Conservation (phyloP, 192 early-diverging fungal genomes). For the Jimgerdemannia lactiflua region DNA sequence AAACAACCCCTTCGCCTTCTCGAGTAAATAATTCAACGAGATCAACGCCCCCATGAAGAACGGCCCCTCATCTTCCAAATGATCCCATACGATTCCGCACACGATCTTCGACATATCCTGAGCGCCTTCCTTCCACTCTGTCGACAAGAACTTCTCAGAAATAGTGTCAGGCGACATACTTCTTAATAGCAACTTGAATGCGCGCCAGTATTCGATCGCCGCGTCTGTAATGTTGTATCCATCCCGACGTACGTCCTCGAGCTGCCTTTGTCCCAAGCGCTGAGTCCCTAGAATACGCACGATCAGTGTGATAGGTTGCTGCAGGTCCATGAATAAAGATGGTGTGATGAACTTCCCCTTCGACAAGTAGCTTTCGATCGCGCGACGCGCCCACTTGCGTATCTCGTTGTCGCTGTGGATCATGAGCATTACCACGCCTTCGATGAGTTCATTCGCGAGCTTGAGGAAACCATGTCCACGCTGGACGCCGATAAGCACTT, state of each 20-base stretch:
- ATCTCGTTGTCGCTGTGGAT: slow-evolving; percentile 13
- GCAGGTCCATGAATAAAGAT: background rate
- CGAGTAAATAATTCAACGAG: background rate
- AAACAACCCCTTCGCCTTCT: background rate
- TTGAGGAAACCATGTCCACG: slow-evolving; percentile 4
- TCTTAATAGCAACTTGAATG: background rate
- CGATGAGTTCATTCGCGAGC: background rate
- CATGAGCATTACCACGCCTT: slow-evolving; percentile 10
- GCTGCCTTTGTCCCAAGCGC: background rate
- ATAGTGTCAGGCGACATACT: background rate
- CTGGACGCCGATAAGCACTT: slow-evolving; percentile 18
- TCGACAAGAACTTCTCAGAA: background rate
- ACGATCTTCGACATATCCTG: background rate
- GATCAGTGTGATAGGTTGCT: background rate
- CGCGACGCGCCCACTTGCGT: slow-evolving; percentile 21
- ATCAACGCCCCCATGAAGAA: background rate
- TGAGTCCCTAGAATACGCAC: background rate
- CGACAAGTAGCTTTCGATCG: slow-evolving; percentile 13
- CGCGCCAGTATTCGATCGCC: background rate
- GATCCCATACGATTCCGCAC: background rate
- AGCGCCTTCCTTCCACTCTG: background rate
- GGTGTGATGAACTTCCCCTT: slow-evolving; percentile 18
- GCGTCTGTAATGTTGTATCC: background rate
- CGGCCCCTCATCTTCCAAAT: background rate
- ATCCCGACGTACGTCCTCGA: background rate